Conservation (phyloP, 495 filamentous ascomycete genomes). For the Chaetomium cochliodes region DNA sequence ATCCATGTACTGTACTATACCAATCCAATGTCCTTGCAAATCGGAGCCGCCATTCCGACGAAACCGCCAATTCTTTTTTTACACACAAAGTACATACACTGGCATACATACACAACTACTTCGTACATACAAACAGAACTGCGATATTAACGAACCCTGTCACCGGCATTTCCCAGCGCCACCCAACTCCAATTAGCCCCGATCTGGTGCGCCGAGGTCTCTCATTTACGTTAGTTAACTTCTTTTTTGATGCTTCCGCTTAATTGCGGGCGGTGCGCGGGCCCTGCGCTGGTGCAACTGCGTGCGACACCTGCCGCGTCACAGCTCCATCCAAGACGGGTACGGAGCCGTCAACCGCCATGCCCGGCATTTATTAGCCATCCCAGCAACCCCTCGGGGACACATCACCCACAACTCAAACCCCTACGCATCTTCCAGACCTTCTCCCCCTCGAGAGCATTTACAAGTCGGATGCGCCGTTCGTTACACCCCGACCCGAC, state of each 20-base stretch:
- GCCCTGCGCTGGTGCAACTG: conserved; percentile 35
- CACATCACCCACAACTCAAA: conserved; percentile 38
- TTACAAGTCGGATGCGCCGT: conserved; percentile 28
- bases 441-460: conserved; percentile 29
- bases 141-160: neutral
- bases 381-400: conserved; percentile 30
- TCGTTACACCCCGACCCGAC: conserved; percentile 22
- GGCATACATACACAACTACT: no score
- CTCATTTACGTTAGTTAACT: neutral
- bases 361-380: conserved; percentile 24
- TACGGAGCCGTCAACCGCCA: conserved; percentile 23
- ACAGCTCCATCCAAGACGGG: conserved; percentile 25
- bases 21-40: neutral
- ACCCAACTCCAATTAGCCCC: neutral
- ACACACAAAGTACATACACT: no score
- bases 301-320: conserved; percentile 30
- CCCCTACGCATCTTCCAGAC: conserved; percentile 37
- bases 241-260: conserved; percentile 26
- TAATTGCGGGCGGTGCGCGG: conserved; percentile 24
- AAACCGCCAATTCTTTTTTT: no score
- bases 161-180: neutral
- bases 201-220: neutral
- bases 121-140: no score
- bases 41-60: no score
- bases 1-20: neutral